Conservation (phyloP, 1,139 yeast species). For the Debaryomyces sp. region DNA sequence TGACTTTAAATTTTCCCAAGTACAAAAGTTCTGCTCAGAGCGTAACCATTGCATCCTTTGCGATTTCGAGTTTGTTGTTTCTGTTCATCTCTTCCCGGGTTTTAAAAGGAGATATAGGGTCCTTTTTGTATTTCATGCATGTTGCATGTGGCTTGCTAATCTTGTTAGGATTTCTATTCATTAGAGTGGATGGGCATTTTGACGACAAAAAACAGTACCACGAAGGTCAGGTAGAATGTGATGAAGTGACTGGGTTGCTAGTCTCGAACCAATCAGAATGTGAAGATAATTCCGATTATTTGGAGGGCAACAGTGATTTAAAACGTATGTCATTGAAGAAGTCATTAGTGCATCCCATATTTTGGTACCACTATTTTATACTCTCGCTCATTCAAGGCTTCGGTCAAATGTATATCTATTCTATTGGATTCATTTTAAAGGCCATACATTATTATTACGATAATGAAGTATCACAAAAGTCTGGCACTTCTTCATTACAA, state of each 20-base stretch:
- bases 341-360: conserved; percentile 31
- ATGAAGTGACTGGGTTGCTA: conserved; percentile 11
- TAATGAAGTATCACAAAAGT: conserved; percentile 17
- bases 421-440: conserved; percentile 56
- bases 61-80: conserved; percentile 35
- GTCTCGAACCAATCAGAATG: conserved; percentile 6
- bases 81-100: conserved; percentile 25
- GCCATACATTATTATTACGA: conserved; percentile 43
- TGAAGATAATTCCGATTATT: conserved; percentile 2
- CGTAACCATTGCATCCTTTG: conserved; percentile 41
- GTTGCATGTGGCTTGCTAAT: conserved; percentile 28
- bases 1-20: conserved; percentile 34
- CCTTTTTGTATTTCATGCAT: conserved; percentile 27
- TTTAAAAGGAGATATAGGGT: conserved; percentile 25
- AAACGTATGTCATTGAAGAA: conserved; percentile 18
- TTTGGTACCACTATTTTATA: conserved; percentile 47
- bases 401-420: conserved; percentile 47
- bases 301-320: conserved; percentile 12
- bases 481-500: conserved; percentile 24
- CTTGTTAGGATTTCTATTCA: conserved; percentile 31
- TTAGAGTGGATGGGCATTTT: conserved; percentile 33
- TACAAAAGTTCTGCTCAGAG: conserved; percentile 39
- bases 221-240: conserved; percentile 16
- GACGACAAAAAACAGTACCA: conserved; percentile 14
- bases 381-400: conserved; percentile 40